These are phyloP conservation scores for Colletotrichum sp. DNA, from an alignment of 2,329 filamentous ascomycete species.

Conservation along the genomic window DNA sequence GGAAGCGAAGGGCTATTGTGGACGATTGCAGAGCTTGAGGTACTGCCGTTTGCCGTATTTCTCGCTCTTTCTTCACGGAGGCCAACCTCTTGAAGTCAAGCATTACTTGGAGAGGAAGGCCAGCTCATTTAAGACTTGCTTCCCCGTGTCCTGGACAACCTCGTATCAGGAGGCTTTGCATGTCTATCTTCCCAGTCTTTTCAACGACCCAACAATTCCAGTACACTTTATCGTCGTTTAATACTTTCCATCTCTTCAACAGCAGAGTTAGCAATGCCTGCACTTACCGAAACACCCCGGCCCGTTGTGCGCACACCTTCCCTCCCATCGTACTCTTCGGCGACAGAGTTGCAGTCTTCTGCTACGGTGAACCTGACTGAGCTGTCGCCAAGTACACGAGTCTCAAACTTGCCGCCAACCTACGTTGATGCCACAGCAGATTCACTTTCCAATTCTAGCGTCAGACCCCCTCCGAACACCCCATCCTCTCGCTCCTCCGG, in stretches of 20 bases:
- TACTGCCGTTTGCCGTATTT: not conserved
- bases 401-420: slow-evolving; percentile 27
- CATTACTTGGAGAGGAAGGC: not conserved
- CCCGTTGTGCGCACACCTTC: not conserved
- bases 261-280: not conserved
- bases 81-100: too few species aligned
- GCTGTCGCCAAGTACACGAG: not conserved
- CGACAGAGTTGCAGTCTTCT: not conserved
- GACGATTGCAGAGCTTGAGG: not conserved
- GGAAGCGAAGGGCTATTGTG: not conserved
- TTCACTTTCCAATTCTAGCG: not conserved
- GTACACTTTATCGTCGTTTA: not conserved
- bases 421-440: slow-evolving; percentile 27
- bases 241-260: not conserved
- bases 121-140: not conserved
- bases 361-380: not conserved
- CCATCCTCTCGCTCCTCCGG: not conserved
- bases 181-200: too few species aligned
- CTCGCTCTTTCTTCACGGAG: not conserved
- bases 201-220: not conserved
- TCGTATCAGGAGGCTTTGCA: not conserved
- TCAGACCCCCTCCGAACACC: not conserved
- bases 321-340: not conserved
- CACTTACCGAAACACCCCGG: not conserved
- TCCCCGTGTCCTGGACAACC: not conserved